A percentile compares a stretch with the other conserved stretches of the same genome.
Evolutionary conservation across 1,284 basidiomycete genomes (phyloP).

Genomic region (Fomitopsis palustris): DNA sequence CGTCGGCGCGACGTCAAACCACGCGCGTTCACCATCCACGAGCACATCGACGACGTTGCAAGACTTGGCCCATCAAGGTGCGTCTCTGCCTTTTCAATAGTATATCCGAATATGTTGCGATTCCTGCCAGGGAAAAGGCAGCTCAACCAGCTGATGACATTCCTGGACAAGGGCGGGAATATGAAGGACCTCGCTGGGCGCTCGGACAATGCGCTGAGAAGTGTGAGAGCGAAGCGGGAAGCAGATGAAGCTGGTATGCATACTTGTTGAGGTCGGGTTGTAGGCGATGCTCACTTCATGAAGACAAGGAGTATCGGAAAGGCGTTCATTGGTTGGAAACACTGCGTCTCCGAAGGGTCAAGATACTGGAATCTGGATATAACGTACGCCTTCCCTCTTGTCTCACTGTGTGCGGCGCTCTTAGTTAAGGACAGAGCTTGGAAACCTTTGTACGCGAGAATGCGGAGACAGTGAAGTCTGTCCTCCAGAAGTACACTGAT

Average conservation of each 20-base stretch:
- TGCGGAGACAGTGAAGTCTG: conserved; percentile 57
- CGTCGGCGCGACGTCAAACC: conserved; percentile 44
- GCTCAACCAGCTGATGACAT: conserved; percentile 72
- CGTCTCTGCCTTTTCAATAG: not conserved
- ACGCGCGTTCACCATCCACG: conserved; percentile 69
- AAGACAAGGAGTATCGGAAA: conserved; percentile 90
- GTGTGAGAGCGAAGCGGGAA: conserved; percentile 82
- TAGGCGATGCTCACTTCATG: no score
- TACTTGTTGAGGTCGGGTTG: no score
- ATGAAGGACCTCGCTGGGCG: conserved; percentile 57
- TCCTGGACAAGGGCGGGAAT: conserved; percentile 67
- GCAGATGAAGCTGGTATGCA: conserved; percentile 82
- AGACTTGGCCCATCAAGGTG: conserved; percentile 76
- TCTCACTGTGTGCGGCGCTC: not conserved
- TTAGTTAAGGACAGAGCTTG: conserved; percentile 53
- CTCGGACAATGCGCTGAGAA: conserved; percentile 63
- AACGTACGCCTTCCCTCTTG: conserved; percentile 38
- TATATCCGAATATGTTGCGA: not conserved
- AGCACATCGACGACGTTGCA: conserved; percentile 55
- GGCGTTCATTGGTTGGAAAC: conserved; percentile 95
- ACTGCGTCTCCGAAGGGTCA: conserved; percentile 76
- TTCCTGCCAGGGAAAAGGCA: conserved; percentile 62
- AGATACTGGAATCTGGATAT: conserved; percentile 81
- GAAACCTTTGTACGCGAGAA: conserved; percentile 79
- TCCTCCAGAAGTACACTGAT: conserved; percentile 73